These are phyloP conservation scores for Ogataea zsoltii DNA, from an alignment of 805 yeast species.

Conservation along the genomic window DNA sequence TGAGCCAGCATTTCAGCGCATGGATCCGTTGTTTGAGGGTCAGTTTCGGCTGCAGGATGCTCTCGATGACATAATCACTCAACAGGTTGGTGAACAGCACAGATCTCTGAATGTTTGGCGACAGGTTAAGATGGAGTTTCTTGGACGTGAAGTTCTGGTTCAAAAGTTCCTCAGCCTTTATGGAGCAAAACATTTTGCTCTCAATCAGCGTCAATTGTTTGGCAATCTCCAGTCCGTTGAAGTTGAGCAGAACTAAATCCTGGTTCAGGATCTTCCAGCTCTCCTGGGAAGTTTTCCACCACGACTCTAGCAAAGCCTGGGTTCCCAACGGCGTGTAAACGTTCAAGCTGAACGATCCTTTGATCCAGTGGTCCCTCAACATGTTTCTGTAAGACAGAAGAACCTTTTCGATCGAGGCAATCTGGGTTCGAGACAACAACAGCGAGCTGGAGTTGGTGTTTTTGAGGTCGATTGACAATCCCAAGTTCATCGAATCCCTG, in stretches of 20 bases:
- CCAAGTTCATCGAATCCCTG: constrained; percentile 29
- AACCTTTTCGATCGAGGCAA: constrained; percentile 47
- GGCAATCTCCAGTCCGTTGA: constrained; percentile 73
- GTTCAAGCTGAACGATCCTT: constrained; percentile 5
- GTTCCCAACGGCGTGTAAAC: constrained; percentile 36
- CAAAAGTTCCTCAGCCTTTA: constrained; percentile 65
- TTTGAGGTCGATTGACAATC: constrained; percentile 32
- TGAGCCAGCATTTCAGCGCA: constrained; percentile 69
- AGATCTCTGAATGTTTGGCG: constrained; percentile 64
- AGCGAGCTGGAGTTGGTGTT: constrained; percentile 24
- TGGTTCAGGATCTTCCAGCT: constrained; percentile 59
- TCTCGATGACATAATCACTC: constrained; percentile 72
- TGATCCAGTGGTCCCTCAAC: constrained; percentile 49
- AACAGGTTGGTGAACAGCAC: constrained; percentile 69
- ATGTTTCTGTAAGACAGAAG: constrained; percentile 54
- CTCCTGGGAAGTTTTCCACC: constrained; percentile 53
- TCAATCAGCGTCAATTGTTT: constrained; percentile 77
- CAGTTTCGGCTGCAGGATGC: constrained; percentile 56
- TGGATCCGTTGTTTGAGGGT: constrained; percentile 50
- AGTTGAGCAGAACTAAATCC: constrained; percentile 52
- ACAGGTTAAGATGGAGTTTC: constrained; percentile 55
- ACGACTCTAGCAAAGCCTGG: constrained; percentile 40
- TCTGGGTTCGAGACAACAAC: constrained; percentile 39
- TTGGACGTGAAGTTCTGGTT: constrained; percentile 64
- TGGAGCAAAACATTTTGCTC: constrained; percentile 60